These are phyloP conservation scores for Diplotaxis tenuifolia DNA, from an alignment of 345 rosid genomes.

Conservation along the genomic window DNA sequence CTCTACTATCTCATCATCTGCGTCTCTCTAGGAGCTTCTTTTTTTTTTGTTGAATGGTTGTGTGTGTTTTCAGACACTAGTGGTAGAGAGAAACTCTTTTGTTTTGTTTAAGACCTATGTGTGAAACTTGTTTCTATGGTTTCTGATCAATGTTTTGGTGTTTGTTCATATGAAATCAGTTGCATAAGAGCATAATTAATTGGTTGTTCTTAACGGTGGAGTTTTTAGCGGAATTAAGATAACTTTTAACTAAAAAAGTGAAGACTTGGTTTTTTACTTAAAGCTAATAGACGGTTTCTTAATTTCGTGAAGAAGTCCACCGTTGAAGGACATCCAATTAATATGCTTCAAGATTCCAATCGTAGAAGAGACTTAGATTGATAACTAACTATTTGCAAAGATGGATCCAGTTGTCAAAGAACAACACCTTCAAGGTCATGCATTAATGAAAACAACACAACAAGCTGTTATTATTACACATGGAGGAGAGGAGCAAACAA, in stretches of 20 bases:
- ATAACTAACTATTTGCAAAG: too few species aligned
- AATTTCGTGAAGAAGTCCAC: too few species aligned
- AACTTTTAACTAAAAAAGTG: too few species aligned
- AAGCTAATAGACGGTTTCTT: too few species aligned
- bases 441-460: slow-evolving; percentile 45
- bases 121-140: slow-evolving; percentile 16
- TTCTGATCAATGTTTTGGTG: background rate
- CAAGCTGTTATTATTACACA: slow-evolving; percentile 55
- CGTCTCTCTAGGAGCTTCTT: background rate
- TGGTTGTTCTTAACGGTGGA: too few species aligned
- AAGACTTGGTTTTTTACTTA: too few species aligned
- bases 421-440: slow-evolving; percentile 21
- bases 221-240: too few species aligned
- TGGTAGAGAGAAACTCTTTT: slow-evolving; percentile 1
- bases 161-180: slow-evolving; percentile 3
- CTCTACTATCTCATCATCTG: background rate
- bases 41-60: background rate
- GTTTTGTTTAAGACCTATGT: slow-evolving; percentile 31
- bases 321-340: too few species aligned
- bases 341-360: too few species aligned
- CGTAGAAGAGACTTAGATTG: too few species aligned
- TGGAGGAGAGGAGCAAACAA: slow-evolving; percentile 13
- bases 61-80: slow-evolving; percentile 13
- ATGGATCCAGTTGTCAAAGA: too few species aligned
- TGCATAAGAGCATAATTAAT: too few species aligned